A percentile compares a stretch with the other conserved stretches of the same genome.
phyloP scores from a whole-genome alignment of 2,329 filamentous ascomycete genomes.

The Verticillium isaacii region DNA sequence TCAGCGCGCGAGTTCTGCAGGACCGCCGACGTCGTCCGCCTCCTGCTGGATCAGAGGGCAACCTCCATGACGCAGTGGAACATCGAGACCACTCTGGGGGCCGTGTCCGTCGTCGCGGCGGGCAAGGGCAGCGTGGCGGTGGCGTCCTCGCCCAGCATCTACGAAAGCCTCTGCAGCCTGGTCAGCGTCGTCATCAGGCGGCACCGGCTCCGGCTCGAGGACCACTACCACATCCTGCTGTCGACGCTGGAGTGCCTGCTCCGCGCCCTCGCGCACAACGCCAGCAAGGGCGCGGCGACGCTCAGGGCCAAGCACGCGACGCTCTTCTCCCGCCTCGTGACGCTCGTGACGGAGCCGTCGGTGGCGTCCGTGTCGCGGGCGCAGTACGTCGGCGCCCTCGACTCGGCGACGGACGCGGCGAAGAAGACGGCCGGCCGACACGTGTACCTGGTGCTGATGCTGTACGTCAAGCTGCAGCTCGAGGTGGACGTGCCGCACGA shows the following conservation, averaged over 20 bases:
- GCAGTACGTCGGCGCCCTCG: conserved; percentile 40
- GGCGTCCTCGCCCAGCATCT: conserved; percentile 29
- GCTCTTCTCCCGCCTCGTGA: conserved; percentile 50
- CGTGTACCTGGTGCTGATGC: conserved; percentile 56
- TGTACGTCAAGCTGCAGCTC: conserved; percentile 58
- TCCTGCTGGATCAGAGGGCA: conserved; percentile 45
- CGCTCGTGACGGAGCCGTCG: conserved; percentile 55
- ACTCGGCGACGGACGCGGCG: conserved; percentile 56
- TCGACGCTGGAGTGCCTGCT: conserved; percentile 52
- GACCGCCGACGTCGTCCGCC: conserved; percentile 34
- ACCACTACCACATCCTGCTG: conserved; percentile 56
- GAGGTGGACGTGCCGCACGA: conserved; percentile 45
- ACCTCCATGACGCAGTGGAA: conserved; percentile 54
- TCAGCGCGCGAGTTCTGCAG: conserved; percentile 27
- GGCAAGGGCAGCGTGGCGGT: conserved; percentile 4
- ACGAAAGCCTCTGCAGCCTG: conserved; percentile 45
- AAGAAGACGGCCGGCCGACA: conserved; percentile 57
- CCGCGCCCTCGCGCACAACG: conserved; percentile 40
- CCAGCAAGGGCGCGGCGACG: conserved; percentile 16
- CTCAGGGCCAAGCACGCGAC: conserved; percentile 40
- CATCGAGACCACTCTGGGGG: conserved; percentile 46
- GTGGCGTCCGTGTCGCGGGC: conserved; percentile 48
- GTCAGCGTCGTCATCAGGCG: conserved; percentile 53
- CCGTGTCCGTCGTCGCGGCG: conserved; percentile 29
- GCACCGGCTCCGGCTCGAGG: conserved; percentile 56